Percentiles rank a stretch among this genome's conserved stretches.
phyloP scores from a whole-genome alignment of 2,329 filamentous ascomycete species.

The Penicillium freii region DNA sequence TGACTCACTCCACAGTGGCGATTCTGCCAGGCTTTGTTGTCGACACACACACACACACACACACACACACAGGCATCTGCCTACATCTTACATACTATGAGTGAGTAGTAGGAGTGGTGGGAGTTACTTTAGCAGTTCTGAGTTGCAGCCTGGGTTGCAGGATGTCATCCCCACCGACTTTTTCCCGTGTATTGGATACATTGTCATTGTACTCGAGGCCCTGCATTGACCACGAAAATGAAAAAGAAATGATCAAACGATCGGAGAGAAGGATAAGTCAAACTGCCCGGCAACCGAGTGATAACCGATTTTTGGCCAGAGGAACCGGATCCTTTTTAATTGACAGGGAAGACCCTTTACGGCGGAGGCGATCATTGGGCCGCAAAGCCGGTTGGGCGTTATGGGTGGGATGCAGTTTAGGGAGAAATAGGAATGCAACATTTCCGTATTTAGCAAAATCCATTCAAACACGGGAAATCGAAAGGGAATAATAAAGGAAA shows the following conservation, averaged over 20 bases:
- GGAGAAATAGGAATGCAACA: constrained; percentile 9
- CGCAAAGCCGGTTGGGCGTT: constrained; percentile 23
- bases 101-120: not conserved
- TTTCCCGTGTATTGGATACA: constrained; percentile 22
- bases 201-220: constrained; percentile 15
- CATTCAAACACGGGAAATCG: not conserved
- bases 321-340: not conserved
- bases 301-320: not conserved
- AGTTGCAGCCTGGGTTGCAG: not conserved
- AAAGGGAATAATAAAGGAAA: not conserved
- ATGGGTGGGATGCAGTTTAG: not conserved
- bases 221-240: not conserved
- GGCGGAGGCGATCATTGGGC: constrained; percentile 26
- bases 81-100: not conserved
- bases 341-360: constrained; percentile 7
- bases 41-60: too few relatives aligned
- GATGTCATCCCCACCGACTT: constrained; percentile 24
- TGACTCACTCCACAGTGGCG: constrained; percentile 13
- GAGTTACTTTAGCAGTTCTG: not conserved
- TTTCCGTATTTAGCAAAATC: not conserved
- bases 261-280: not conserved
- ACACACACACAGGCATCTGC: not conserved
- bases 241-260: not conserved
- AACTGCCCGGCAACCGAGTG: not conserved
- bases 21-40: not conserved